phyloP scores from a whole-genome alignment of 2,329 filamentous ascomycete species.

The Bipolaris sorokiniana region DNA sequence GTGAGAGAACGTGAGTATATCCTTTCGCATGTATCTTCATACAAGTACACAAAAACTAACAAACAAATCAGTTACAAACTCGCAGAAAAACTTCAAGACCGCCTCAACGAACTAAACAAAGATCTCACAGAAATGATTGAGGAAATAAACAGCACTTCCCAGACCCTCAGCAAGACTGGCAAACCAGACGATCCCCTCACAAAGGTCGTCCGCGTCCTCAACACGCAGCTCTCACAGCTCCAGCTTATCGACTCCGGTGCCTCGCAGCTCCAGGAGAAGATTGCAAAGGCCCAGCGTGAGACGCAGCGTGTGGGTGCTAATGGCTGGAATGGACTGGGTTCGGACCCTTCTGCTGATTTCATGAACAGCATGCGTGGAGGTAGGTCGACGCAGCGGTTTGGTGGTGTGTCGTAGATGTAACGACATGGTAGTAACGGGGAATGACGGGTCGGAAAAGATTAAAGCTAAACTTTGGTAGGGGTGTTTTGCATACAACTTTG shows the following conservation, averaged over 20 bases:
- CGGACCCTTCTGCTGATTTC: constrained; percentile 83
- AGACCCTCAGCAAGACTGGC: constrained; percentile 83
- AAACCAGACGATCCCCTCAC: constrained; percentile 73
- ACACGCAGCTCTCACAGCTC: constrained; percentile 87
- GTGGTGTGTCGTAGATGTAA: constrained; percentile 33
- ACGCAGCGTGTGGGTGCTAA: constrained; percentile 63
- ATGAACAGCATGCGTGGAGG: constrained; percentile 84
- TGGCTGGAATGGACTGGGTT: constrained; percentile 61
- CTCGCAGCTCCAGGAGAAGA: constrained; percentile 79
- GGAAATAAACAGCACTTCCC: constrained; percentile 94
- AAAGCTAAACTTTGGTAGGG: neutral
- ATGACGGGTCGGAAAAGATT: no score
- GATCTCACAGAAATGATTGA: constrained; percentile 96
- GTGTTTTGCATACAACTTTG: neutral
- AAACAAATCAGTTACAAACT: constrained; percentile 70
- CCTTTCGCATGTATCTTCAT: neutral
- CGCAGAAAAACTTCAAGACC: constrained; percentile 89
- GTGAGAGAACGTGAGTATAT: constrained; percentile 78
- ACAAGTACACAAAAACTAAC: constrained; percentile 8
- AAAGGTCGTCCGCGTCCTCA: constrained; percentile 94
- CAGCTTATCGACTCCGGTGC: constrained; percentile 93
- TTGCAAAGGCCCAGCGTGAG: constrained; percentile 80
- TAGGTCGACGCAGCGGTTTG: constrained; percentile 38
- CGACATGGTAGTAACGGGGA: neutral
- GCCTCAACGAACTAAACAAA: constrained; percentile 90